These are phyloP conservation scores for Botrytis byssoidea DNA, from an alignment of 2,329 filamentous ascomycete species.

Conservation along the genomic window DNA sequence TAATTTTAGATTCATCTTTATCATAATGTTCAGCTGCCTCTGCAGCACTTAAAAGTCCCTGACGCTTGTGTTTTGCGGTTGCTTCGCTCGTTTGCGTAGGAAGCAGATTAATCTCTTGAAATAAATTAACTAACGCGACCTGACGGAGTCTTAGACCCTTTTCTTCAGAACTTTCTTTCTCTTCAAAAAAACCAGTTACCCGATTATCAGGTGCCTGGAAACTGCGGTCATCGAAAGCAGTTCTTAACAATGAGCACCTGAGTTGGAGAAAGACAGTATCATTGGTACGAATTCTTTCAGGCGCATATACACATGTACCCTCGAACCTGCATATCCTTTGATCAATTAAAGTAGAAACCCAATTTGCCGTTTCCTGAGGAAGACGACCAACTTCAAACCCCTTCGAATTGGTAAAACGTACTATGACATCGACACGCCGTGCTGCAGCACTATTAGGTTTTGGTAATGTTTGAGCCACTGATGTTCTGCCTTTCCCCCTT, in stretches of 20 bases:
- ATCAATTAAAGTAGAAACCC: constrained; percentile 90
- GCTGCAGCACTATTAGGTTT: constrained; percentile 46
- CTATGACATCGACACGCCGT: constrained; percentile 77
- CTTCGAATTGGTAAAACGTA: constrained; percentile 78
- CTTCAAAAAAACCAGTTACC: constrained; percentile 72
- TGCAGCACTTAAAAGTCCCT: constrained; percentile 81
- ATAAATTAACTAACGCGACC: constrained; percentile 81
- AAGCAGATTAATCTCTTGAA: constrained; percentile 82
- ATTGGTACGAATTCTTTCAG: constrained; percentile 80
- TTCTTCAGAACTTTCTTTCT: constrained; percentile 82
- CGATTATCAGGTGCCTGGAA: constrained; percentile 69
- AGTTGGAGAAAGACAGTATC: constrained; percentile 94
- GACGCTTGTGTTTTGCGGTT: constrained; percentile 75
- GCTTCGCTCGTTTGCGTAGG: constrained; percentile 72
- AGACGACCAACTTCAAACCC: constrained; percentile 85
- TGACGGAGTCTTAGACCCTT: constrained; percentile 80
- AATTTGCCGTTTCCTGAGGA: constrained; percentile 81
- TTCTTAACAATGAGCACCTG: constrained; percentile 69
- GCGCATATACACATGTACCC: constrained; percentile 83
- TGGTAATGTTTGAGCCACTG: constrained; percentile 28
- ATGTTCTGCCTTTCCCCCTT: constrained; percentile 46
- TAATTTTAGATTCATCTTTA: constrained; percentile 48
- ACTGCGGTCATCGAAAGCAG: constrained; percentile 66
- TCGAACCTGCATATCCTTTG: constrained; percentile 87
- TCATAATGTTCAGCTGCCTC: constrained; percentile 80